Evolutionary conservation across 192 early-diverging fungal species (phyloP).

Genomic region (Spizellomyces sp.): DNA sequence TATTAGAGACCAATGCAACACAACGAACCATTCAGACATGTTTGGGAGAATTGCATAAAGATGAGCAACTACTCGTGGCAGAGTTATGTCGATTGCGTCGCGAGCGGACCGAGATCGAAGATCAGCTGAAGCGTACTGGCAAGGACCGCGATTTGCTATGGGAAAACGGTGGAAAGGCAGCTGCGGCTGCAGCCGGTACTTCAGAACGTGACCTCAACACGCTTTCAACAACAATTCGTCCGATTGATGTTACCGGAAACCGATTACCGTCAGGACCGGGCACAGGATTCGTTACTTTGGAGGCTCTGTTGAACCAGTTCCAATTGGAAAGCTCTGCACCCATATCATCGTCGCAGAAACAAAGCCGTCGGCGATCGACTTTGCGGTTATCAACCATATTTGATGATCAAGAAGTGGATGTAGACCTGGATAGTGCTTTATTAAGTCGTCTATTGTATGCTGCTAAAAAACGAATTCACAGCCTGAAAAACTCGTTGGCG

Average conservation of each 20-base stretch:
- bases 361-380: neutral
- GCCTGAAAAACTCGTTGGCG: conserved; percentile 8
- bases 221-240: neutral
- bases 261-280: neutral
- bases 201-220: neutral
- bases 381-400: neutral
- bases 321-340: conserved; percentile 1
- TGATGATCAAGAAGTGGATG: neutral
- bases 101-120: neutral
- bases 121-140: neutral
- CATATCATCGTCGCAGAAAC: neutral
- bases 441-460: conserved; percentile 12
- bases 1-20: no score
- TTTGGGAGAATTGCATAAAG: neutral
- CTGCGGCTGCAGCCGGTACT: neutral
- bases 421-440: conserved; percentile 10
- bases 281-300: neutral
- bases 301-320: neutral
- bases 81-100: neutral
- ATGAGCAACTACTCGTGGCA: neutral
- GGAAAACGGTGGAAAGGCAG: neutral
- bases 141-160: neutral
- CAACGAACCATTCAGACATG: neutral
- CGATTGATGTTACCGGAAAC: neutral
- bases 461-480: conserved; percentile 17